Evolutionary conservation across 108 stramenopile genomes (phyloP), one percentile per base, ranked within the genome.

Genomic region (Aurantiochytrium sp.): DNA sequence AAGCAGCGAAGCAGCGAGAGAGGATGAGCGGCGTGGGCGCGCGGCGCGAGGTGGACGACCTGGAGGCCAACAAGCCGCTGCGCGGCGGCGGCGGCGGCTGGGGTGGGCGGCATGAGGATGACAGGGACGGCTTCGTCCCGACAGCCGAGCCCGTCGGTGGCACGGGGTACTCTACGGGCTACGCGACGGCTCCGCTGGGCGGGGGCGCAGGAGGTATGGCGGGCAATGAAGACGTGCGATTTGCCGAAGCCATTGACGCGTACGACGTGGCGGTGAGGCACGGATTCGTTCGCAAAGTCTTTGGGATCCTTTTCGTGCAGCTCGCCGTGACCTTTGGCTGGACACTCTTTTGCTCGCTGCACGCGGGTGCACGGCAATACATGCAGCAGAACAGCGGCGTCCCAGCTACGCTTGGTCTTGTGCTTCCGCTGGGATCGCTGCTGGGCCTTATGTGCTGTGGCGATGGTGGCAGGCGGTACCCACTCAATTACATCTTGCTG

Each of bases 311-410:
- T 18, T 83, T 83, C 4, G 76, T 53, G 76, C 76, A 83, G 51
- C 51, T 83, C n/a, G n/a, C 28, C 51, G 76, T 83, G 51, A 83
- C 76, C 76, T 83, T 83, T 83, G 76, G 76, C 8, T 83, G 19
- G n/a, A 28, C 28, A 4, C 51, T 83, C 25, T 18, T 53, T 12
- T 83, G 49, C 49, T 21, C 18, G 8, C 28, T 25, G 43, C 45
- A 83, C 76, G 49, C 45, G n/a, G 45, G 49, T 6, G 23, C 51
- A 8, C 19, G 51, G 18, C 76, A 25, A 8, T 83, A 83, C 51
- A 83, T 83, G 76, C 64, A 10, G 21, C 19, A 83, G 4, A 47
- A 83, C 51, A 53, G 49, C 45, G 51, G 49, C 51, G 10, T 12
- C 19, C 76, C 76, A 12, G 51, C 23, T 6, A 53, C 49, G n/a